Evolutionary conservation across 2,329 filamentous ascomycete species (phyloP).

Genomic region (Colletotrichum simmondsii): DNA sequence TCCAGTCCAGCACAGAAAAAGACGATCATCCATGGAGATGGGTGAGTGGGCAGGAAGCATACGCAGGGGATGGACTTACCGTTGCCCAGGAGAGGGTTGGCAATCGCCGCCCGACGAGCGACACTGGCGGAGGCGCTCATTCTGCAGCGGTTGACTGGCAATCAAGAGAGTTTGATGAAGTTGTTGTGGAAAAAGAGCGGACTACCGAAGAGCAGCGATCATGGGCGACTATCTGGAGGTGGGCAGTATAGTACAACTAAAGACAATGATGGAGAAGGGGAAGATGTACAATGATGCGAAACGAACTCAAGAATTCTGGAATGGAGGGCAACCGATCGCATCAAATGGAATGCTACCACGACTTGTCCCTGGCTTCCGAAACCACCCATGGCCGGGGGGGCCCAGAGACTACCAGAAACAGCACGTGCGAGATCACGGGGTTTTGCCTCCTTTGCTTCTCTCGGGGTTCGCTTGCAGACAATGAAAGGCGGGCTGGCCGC

Average conservation of each 20-base stretch:
- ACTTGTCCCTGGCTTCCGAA: constrained; percentile 35
- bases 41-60: constrained; percentile 20
- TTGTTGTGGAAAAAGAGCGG: background rate
- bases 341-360: constrained; percentile 33
- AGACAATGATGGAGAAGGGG: constrained; percentile 27
- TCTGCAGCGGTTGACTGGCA: constrained; percentile 23
- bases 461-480: constrained; percentile 18
- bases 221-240: constrained; percentile 12
- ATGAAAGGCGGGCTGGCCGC: background rate
- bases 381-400: constrained; percentile 25
- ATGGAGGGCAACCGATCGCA: constrained; percentile 34
- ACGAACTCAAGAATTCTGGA: constrained; percentile 29
- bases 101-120: constrained; percentile 64
- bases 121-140: constrained; percentile 69
- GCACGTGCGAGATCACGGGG: constrained; percentile 32
- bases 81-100: constrained; percentile 63
- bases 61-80: constrained; percentile 48
- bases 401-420: constrained; percentile 8
- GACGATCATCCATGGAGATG: background rate
- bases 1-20: constrained; percentile 2
- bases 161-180: background rate
- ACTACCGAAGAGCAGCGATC: constrained; percentile 12
- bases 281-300: constrained; percentile 29
- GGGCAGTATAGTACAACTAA: constrained; percentile 24
- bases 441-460: constrained; percentile 7